Conservation (phyloP, 768 basidiomycete genomes). For the Termitomyces sp. region DNA sequence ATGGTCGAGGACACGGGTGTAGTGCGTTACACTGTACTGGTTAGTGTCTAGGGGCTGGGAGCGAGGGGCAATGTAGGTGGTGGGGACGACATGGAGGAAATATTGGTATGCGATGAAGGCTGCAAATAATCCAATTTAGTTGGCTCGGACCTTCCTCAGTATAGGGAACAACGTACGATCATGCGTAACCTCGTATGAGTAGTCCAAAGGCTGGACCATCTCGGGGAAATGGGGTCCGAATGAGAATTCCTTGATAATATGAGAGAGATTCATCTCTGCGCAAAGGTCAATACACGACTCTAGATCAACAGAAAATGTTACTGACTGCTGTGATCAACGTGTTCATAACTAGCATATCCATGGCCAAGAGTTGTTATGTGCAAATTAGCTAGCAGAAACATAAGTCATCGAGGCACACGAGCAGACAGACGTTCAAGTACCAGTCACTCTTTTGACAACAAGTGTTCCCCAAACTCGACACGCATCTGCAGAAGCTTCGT, state of each 20-base stretch:
- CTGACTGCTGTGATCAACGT: conserved; percentile 84
- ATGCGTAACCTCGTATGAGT: conserved; percentile 73
- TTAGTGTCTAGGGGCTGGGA: conserved; percentile 62
- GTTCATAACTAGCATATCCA: conserved; percentile 84
- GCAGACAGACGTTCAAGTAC: conserved; percentile 31
- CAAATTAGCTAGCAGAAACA: conserved; percentile 60
- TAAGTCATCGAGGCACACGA: not conserved
- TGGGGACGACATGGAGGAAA: conserved; percentile 93
- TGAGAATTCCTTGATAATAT: conserved; percentile 95
- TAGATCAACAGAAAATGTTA: conserved; percentile 9
- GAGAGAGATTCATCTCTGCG: conserved; percentile 92
- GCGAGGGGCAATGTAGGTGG: conserved; percentile 82
- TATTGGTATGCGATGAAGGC: conserved; percentile 93
- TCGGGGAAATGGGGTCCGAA: conserved; percentile 96
- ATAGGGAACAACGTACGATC: conserved; percentile 48
- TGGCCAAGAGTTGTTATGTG: conserved; percentile 95
- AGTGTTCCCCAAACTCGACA: conserved; percentile 87
- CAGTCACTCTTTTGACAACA: conserved; percentile 85
- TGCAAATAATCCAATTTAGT: conserved; percentile 30
- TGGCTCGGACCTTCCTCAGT: not conserved
- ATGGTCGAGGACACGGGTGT: conserved; percentile 71
- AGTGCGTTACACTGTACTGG: conserved; percentile 95
- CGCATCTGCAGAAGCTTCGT: conserved; percentile 64
- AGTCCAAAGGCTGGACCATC: conserved; percentile 91
- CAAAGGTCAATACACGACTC: not conserved